Base-by-base conservation (phyloP, 352 stramenopile genomes). In the Phytophthora colocasiae region DNA sequence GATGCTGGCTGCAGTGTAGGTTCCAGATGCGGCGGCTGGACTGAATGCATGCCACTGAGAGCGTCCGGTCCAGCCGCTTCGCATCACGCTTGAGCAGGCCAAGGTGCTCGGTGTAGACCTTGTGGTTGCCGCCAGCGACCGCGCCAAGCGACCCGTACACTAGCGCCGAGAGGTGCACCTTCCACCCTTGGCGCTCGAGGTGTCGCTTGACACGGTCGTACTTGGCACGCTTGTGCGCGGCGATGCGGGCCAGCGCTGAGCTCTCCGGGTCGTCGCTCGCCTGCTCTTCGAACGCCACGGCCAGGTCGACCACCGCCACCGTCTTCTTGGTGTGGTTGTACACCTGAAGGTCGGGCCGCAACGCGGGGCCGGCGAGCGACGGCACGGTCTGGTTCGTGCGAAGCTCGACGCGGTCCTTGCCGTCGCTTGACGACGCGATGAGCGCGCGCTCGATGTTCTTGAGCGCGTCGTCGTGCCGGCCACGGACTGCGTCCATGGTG, bases 351-450 rank as follows among this genome's bases (percentile, higher is more conserved):
- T 63, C 62, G 39, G 62, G 53, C 17, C 62, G 53, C 15, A 59
- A 40, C 1, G 53, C 58, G 11, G 22, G 17, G 10, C 32, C 45
- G 4, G 51, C 8, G 8, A 58, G 24, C n/a, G 9, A 19, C 4
- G 45, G 45, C n/a, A 71, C 55, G 0, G 51, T 63, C 51, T 71
- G 49, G 56, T 66, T 71, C 0, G 56, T 17, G 1, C 46, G 43
- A 10, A 59, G 57, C 51, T 66, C 63, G 38, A 19, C 12, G 29
- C 41, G 49, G 27, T 50, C 52, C 17, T 6, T 22, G 22, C 22
- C 0, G 22, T 22, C 22, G 22, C 22, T 6, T n/a, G 38, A 38
- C 11, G 52, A 51, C 34, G 62, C 46, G 12, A 11, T 22, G 29
- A 59, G 15, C 17, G 40, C 24, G 12, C 19, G 24, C 36, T 60